Percentiles rank a stretch among this genome's conserved stretches.
Conservation (phyloP, 2,329 filamentous ascomycete species). For the Xylaria digitata region DNA sequence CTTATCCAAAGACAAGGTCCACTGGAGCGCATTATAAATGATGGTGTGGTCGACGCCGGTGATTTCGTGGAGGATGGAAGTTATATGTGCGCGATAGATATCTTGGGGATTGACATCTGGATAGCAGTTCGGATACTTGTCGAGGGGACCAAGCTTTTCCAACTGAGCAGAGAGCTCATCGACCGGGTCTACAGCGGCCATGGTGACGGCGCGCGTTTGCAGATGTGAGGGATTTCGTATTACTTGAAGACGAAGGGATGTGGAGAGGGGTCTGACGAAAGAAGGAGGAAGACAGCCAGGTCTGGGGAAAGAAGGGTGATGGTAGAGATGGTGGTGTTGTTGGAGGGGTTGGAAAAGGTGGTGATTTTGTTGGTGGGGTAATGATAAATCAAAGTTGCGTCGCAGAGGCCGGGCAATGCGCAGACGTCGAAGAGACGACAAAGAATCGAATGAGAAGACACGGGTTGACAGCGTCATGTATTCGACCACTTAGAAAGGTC, state of each 20-base stretch:
- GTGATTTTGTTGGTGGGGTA: constrained; percentile 35
- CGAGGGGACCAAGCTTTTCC: constrained; percentile 44
- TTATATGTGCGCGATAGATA: constrained; percentile 82
- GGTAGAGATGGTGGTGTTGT: background rate
- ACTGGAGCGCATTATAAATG: constrained; percentile 80
- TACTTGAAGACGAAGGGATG: background rate
- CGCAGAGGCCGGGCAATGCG: constrained; percentile 31
- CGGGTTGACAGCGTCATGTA: constrained; percentile 25
- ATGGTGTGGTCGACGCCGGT: constrained; percentile 76
- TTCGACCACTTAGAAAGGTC: constrained; percentile 27
- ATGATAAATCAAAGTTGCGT: constrained; percentile 31
- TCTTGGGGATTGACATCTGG: constrained; percentile 81
- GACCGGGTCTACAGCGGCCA: constrained; percentile 42
- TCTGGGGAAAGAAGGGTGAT: background rate
- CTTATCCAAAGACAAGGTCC: constrained; percentile 83
- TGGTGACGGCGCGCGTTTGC: constrained; percentile 35
- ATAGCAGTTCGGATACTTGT: constrained; percentile 66
- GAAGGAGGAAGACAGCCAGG: constrained; percentile 12
- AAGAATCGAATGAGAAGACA: constrained; percentile 30
- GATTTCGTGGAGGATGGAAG: constrained; percentile 73
- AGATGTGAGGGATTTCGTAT: background rate
- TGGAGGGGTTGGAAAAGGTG: constrained; percentile 10
- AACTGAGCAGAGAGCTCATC: constrained; percentile 44
- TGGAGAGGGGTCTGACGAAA: background rate
- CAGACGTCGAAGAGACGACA: constrained; percentile 18